phyloP scores from a whole-genome alignment of 2,329 filamentous ascomycete genomes.

The Botrytis elliptica region DNA sequence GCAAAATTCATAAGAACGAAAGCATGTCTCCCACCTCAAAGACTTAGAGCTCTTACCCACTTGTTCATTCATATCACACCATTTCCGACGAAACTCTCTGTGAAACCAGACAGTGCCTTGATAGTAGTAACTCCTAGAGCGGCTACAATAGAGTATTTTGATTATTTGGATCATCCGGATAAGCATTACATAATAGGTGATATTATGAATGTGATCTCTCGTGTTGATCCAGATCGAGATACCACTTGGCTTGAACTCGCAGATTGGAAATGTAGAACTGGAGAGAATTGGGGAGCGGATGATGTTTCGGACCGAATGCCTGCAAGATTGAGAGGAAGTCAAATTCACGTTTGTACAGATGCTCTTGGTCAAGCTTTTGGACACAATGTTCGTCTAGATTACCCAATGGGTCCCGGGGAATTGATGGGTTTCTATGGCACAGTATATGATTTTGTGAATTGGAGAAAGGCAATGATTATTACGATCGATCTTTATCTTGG shows the following conservation, averaged over 20 bases:
- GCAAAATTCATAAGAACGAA: constrained; percentile 1
- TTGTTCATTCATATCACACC: constrained; percentile 3
- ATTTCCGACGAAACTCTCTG: too few relatives aligned
- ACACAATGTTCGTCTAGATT: neutral
- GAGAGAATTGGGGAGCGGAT: neutral
- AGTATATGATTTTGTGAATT: neutral
- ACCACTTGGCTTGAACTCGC: neutral
- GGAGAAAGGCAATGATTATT: neutral
- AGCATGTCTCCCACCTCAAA: neutral
- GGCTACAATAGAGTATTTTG: constrained; percentile 5
- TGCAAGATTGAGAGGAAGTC: neutral
- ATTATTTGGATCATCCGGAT: neutral
- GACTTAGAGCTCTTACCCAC: constrained; percentile 1
- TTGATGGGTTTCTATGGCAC: neutral
- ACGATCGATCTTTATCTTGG: neutral
- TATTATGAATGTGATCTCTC: constrained; percentile 6
- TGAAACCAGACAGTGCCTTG: constrained; percentile 3
- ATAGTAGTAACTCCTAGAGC: constrained; percentile 3
- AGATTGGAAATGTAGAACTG: constrained; percentile 10
- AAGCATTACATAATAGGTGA: neutral
- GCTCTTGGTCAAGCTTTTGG: constrained; percentile 2
- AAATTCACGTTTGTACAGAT: neutral
- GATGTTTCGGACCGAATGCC: too few relatives aligned
- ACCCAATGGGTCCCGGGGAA: neutral
- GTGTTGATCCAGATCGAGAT: neutral